Evolutionary conservation across 2,329 filamentous ascomycete species (phyloP).

Genomic region (Lachnellula cervina): DNA sequence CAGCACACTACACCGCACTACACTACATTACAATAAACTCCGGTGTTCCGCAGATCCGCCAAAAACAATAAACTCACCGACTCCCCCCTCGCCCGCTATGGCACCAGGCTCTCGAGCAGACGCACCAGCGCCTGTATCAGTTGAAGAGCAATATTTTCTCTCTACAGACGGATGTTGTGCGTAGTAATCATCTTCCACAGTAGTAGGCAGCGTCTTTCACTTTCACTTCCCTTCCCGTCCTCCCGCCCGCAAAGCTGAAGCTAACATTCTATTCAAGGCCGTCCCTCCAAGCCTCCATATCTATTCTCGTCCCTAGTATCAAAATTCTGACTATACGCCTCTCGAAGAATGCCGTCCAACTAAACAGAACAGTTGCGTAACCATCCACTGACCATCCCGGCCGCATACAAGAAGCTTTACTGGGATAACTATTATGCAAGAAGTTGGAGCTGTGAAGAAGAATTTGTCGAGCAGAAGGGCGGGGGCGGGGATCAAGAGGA

Average conservation of each 20-base stretch:
- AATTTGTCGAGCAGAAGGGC: conserved; percentile 40
- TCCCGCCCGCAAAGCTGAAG: not conserved
- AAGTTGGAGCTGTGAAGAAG: conserved; percentile 70
- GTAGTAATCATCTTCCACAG: conserved; percentile 61
- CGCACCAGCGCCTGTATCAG: conserved; percentile 62
- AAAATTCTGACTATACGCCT: conserved; percentile 61
- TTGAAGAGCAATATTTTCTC: conserved; percentile 64
- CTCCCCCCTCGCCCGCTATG: conserved; percentile 12
- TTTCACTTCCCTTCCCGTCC: not conserved
- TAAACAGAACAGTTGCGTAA: conserved; percentile 67
- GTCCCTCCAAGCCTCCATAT: conserved; percentile 66
- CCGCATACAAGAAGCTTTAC: conserved; percentile 59
- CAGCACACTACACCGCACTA: not conserved
- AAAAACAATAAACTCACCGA: not conserved
- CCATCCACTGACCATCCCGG: conserved; percentile 72
- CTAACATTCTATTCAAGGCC: conserved; percentile 41
- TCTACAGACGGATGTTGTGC: conserved; percentile 55
- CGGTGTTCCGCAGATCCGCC: not conserved
- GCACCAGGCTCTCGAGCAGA: conserved; percentile 59
- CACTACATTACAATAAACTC: not conserved
- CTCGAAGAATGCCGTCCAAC: conserved; percentile 59
- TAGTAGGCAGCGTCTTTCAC: conserved; percentile 44
- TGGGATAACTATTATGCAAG: conserved; percentile 71
- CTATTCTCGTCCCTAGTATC: conserved; percentile 68
- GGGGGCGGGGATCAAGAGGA: conserved; percentile 47